phyloP scores from a whole-genome alignment of 805 yeast genomes.

The Myxozyma melibiosi region DNA sequence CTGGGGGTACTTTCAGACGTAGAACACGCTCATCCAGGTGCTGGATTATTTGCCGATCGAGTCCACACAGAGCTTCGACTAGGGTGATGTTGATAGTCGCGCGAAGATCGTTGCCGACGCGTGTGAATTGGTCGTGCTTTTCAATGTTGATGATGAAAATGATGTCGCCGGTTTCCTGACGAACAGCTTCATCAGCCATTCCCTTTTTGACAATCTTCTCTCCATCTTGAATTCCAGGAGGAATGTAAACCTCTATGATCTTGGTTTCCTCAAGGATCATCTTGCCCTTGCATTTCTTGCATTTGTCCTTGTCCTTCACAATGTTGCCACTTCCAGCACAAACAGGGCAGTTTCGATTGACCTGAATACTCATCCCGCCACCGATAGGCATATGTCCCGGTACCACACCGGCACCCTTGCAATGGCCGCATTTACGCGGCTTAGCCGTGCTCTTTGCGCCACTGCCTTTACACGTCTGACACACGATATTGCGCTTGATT shows the following conservation, averaged over 20 bases:
- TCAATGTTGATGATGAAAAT: slow-evolving; percentile 60
- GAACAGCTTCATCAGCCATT: slow-evolving; percentile 77
- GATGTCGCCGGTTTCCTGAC: slow-evolving; percentile 76
- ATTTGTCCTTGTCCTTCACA: slow-evolving; percentile 65
- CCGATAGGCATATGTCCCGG: slow-evolving; percentile 65
- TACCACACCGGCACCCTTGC: slow-evolving; percentile 72
- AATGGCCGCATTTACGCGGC: slow-evolving; percentile 58
- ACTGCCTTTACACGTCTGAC: slow-evolving; percentile 58
- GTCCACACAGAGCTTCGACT: slow-evolving; percentile 84
- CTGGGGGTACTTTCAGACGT: slow-evolving; percentile 65
- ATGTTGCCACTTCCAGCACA: slow-evolving; percentile 74
- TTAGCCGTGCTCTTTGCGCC: slow-evolving; percentile 70
- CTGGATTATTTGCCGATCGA: slow-evolving; percentile 60
- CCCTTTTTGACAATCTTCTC: slow-evolving; percentile 64
- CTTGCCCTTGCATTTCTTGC: slow-evolving; percentile 74
- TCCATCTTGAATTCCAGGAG: slow-evolving; percentile 66
- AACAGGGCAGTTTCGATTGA: slow-evolving; percentile 59
- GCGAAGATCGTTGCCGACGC: slow-evolving; percentile 67
- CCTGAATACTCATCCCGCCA: slow-evolving; percentile 73
- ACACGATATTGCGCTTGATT: slow-evolving; percentile 69
- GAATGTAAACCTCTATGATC: slow-evolving; percentile 73
- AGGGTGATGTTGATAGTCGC: slow-evolving; percentile 63
- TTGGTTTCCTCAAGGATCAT: slow-evolving; percentile 65
- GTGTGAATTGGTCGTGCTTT: slow-evolving; percentile 52
- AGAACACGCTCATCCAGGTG: slow-evolving; percentile 78